Base-by-base conservation (phyloP, 345 rosid species). In the Xanthoceras sorbifolium region DNA sequence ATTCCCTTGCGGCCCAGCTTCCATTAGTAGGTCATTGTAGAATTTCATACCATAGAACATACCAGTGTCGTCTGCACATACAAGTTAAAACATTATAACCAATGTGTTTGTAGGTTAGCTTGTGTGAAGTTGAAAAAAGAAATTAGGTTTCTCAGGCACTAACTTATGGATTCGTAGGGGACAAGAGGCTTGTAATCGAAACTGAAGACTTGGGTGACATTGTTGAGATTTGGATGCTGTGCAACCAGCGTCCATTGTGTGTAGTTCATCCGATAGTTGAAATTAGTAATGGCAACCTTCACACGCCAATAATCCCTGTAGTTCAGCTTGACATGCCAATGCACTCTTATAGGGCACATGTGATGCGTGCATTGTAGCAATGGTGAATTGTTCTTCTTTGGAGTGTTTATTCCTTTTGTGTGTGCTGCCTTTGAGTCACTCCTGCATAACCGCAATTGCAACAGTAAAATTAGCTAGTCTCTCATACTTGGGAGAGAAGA, bases 301-400 rank as follows among this genome's bases (percentile, higher is more conserved):
- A 80, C 91, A 0, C 91, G 93, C 91, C 91, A 87, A 61, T 86
- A 89, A 14, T 89, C 91, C 71, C 55, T 84, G 72, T 89, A 89
- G 72, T 87, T 87, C 77, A 82, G 65, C 84, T 89, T 89, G 32
- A 89, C 89, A 75, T 89, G 91, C 91, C 93, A 87, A 60, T 89
- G 93, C 34, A 89, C 93, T 48, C 87, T 78, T 52, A 87, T 55
- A 0, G 93, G 91, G 79, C 93, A 89, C 93, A 89, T 89, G 60
- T 89, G 93, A 64, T 85, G 88, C 1, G 93, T 89, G 83, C 93
- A 87, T 78, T 86, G 91, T 4, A 89, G 83, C 81, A 89, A 76
- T 23, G 88, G 89, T n/a, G 79, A 0, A 31, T 86, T 87, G 79
- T 89, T 89, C 76, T 89, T 89, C 75, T 64, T 83, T 18, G 89